Evolutionary conservation across 1,284 basidiomycete species (phyloP).

Genomic region (Ganoderma meredithae): DNA sequence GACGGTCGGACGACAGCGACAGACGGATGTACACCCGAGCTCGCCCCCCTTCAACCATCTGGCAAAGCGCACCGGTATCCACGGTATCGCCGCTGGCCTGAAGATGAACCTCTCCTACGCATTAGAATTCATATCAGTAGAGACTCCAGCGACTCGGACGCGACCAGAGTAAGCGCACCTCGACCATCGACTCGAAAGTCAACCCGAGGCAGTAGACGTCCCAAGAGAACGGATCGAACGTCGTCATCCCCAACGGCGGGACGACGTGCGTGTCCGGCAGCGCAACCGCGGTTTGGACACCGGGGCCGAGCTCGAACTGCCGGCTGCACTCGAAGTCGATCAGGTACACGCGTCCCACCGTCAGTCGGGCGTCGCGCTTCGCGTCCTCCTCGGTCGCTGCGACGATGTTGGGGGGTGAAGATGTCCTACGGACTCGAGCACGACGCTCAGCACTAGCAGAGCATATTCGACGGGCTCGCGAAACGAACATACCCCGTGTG

Average conservation of each 20-base stretch:
- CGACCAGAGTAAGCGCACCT: not conserved
- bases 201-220: not conserved
- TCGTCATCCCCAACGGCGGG: not conserved
- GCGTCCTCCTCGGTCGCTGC: not conserved
- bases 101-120: not conserved
- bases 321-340: not conserved
- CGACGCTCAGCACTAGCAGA: too few relatives aligned
- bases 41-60: not conserved
- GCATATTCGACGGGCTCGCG: not conserved
- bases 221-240: constrained; percentile 3
- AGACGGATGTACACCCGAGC: not conserved
- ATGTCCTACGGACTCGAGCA: not conserved
- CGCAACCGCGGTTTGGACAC: not conserved
- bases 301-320: not conserved
- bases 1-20: not conserved
- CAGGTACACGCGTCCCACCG: not conserved
- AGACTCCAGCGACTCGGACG: too few relatives aligned
- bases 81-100: not conserved
- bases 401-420: not conserved
- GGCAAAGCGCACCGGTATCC: not conserved
- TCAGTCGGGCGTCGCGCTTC: not conserved
- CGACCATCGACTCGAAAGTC: not conserved
- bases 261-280: too few relatives aligned
- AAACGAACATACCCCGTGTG: not conserved
- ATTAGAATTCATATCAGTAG: not conserved